phyloP scores from a whole-genome alignment of 148 eudicot genomes.

The Rhododendron ferrugineum region DNA sequence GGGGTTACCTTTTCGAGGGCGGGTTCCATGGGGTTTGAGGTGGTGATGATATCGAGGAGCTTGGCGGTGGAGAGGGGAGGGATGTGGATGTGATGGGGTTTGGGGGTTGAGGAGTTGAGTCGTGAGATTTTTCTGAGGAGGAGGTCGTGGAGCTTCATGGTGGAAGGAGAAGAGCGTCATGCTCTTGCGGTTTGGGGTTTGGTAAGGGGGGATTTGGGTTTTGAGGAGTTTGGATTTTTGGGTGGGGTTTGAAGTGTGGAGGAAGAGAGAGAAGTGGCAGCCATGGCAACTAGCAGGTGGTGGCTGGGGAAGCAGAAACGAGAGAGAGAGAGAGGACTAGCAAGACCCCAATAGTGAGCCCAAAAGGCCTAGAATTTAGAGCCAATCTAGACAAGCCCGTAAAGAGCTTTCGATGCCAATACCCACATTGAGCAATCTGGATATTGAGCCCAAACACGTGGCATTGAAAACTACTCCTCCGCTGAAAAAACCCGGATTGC shows the following conservation, averaged over 20 bases:
- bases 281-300: not conserved
- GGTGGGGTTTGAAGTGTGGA: not conserved
- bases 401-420: not conserved
- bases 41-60: conserved; percentile 29
- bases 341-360: not conserved
- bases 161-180: not conserved
- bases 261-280: not conserved
- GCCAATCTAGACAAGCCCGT: not conserved
- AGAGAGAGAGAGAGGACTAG: not conserved
- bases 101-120: not conserved
- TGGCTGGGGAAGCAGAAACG: not conserved
- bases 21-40: conserved; percentile 35
- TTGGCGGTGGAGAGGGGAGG: conserved; percentile 8
- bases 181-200: not conserved
- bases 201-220: not conserved
- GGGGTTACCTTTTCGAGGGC: conserved; percentile 33
- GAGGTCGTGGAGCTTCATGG: conserved; percentile 18
- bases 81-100: not conserved
- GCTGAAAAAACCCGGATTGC: too few relatives aligned
- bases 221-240: not conserved
- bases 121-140: conserved; percentile 17
- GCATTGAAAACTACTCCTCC: too few relatives aligned
- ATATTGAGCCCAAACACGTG: too few relatives aligned
- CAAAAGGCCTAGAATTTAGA: not conserved
- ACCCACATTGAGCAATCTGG: too few relatives aligned